Base-by-base conservation (phyloP, 2,329 filamentous ascomycete genomes). In the Neonectria magnoliae region DNA sequence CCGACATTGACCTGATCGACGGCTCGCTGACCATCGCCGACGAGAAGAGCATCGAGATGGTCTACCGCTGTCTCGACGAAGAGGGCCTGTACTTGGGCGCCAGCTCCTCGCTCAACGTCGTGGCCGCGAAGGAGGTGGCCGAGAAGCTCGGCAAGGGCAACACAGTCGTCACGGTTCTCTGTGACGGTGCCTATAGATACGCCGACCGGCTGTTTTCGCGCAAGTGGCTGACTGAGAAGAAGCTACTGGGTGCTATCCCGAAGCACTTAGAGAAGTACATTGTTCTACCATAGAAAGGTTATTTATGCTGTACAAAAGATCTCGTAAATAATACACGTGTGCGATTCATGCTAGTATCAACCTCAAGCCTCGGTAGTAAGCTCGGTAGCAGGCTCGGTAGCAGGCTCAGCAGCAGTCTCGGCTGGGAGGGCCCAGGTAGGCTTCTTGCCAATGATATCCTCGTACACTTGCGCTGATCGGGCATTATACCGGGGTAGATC, bases 171-270 rank as follows among this genome's bases (percentile, higher is more conserved):
- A 99, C 96, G 1, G 88, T 98, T 62, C 86, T 99, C 48, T 97
- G 93, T 76, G 96, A 99, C 77, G 96, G 96, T 65, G 96, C 96
- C n/a, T 98, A 99, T 78, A 85, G 96, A 75, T 99, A 99, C 78
- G 96, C 96, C 5, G 96, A 99, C 69, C 86, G 96, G 38, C 79
- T 99, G 67, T 99, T 99, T 82, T 97, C 93, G 50, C 89, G 88
- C 79, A 94, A 91, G 79, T 99, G 96, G 96, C 81, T 99, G 71
- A 85, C 90, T 78, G 88, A 90, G 75, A 99, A 98, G 89, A 92
- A 91, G 62, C 82, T 99, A 69, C 79, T 96, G 50, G 87, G 83
- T 29, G 90, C 94, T 47, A 91, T 99, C 77, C 96, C 96, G 7
- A 87, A 93, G 82, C 90, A 93, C 76, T 80, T 98, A 77, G 88